Base-by-base conservation (phyloP, 768 basidiomycete species). In the Tulasnella calospora region DNA sequence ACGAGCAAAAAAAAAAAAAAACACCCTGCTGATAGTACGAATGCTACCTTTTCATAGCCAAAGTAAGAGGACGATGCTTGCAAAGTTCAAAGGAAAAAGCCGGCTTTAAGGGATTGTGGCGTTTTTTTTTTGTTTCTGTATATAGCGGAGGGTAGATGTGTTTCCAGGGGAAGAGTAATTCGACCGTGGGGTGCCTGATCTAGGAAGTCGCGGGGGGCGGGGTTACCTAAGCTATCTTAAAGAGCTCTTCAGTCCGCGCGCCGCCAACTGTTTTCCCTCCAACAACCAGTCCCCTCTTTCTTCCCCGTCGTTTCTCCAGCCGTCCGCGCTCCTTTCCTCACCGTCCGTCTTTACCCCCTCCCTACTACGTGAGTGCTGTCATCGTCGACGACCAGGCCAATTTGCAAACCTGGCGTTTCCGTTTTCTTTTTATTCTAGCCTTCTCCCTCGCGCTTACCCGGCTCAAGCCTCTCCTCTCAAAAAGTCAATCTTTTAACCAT, bases 401-500 rank as follows among this genome's bases (percentile, higher is more conserved):
- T 46, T 61, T 17, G 19, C 46, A 71, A 72, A 36, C 51, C n/a
- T 41, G 27, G 27, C 36, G 57, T 44, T 70, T 74, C 47, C 7
- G 17, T 17, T 17, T 72, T 83, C 80, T 78, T 80, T 77, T 79
- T 81, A 82, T 80, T 41, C 38, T 27, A n/a, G n/a, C 30, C 71
- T 10, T 35, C 51, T 3, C 27, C n/a, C 74, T 74, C 74, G 78
- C 82, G 78, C 79, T 82, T 81, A 80, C 80, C 79, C 79, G 79
- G 82, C 81, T 80, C 80, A 77, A 82, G 75, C 82, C 82, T 80
- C 81, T 83, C 81, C 81, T 83, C 81, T 78, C 80, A 80, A 79
- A 80, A 75, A 79, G 21, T 21, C 71, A 81, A 73, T 76, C 82
- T 80, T 79, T 81, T 84, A 79, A 88, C 84, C 85, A 94, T 94